Base-by-base conservation (phyloP, 2,329 filamentous ascomycete species). In the Ambrosiella cleistominuta region DNA sequence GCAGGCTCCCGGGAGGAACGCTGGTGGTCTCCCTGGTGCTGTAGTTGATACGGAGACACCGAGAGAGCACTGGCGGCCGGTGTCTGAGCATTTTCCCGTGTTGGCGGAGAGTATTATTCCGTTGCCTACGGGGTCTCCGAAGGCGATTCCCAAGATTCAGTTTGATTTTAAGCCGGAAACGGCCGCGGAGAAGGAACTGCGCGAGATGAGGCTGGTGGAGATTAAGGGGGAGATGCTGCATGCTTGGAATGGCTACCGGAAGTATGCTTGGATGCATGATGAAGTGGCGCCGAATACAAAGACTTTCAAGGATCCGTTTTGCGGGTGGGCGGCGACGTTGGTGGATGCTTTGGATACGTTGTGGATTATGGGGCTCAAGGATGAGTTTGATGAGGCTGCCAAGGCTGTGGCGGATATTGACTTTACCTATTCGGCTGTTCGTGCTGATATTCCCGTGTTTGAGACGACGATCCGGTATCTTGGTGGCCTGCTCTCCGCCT, bases 391-490 rank as follows among this genome's bases (percentile, higher is more conserved):
- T 60, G 82, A 88, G 61, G 88, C 88, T 1, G 80, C 86, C 50
- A 75, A 79, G 56, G 81, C 77, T 2, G 80, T 90, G 19, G 75
- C 75, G 59, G 70, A 78, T 5, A 91, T 96, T 60, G 88, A 96
- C 69, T 96, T 96, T 64, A 93, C 86, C 2, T 85, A 79, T 9
- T 83, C 80, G 36, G 69, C 74, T 2, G 66, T 69, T 12, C 75
- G 82, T 54, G 67, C 70, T 42, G 79, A 86, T 53, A 93, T 96
- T 51, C 89, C 88, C n/a, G 76, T 95, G 7, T 96, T 96, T 64
- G 90, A 96, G 70, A 94, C 89, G 0, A 87, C 83, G 9, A 96
- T 97, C 66, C 81, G 91, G 56, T 95, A 96, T 65, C 75, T 97
- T 3, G 91, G 91, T 38, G 91, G 91, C 1, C 72, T 97, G 49